These are phyloP conservation scores for Naganishia cerealis DNA, from an alignment of 1,284 basidiomycete species.

Conservation along the genomic window DNA sequence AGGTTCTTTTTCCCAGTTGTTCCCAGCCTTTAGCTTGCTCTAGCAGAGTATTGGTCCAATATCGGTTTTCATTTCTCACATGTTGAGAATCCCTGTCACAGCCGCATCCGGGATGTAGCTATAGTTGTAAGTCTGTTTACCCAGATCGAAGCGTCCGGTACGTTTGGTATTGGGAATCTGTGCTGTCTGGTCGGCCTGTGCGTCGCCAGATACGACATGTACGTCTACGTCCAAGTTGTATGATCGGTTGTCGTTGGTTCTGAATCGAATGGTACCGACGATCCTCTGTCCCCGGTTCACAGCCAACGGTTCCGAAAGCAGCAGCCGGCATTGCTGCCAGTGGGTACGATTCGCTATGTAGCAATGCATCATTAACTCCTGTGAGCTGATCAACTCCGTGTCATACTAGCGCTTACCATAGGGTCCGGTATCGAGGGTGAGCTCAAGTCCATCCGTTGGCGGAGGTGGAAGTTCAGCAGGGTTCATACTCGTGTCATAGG, in stretches of 20 bases:
- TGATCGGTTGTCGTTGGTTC: conserved; percentile 49
- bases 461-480: conserved; percentile 47
- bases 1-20: background rate
- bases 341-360: conserved; percentile 48
- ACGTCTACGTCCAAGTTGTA: conserved; percentile 51
- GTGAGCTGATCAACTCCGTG: background rate
- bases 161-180: conserved; percentile 44
- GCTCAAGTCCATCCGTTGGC: conserved; percentile 45
- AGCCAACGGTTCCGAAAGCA: conserved; percentile 54
- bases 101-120: conserved; percentile 28
- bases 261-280: conserved; percentile 47
- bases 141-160: conserved; percentile 45
- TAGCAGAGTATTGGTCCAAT: background rate
- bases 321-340: conserved; percentile 52
- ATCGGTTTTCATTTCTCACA: background rate
- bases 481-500: conserved; percentile 47
- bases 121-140: conserved; percentile 52
- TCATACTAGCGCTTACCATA: conserved; percentile 39
- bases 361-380: conserved; percentile 1
- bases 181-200: conserved; percentile 36
- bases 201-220: conserved; percentile 40
- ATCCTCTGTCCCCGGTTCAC: conserved; percentile 51
- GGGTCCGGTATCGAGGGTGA: conserved; percentile 51
- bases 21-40: background rate
- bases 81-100: conserved; percentile 7